Evolutionary conservation across 441 rosid species (phyloP).

Genomic region (Adansonia madagascariensis): DNA sequence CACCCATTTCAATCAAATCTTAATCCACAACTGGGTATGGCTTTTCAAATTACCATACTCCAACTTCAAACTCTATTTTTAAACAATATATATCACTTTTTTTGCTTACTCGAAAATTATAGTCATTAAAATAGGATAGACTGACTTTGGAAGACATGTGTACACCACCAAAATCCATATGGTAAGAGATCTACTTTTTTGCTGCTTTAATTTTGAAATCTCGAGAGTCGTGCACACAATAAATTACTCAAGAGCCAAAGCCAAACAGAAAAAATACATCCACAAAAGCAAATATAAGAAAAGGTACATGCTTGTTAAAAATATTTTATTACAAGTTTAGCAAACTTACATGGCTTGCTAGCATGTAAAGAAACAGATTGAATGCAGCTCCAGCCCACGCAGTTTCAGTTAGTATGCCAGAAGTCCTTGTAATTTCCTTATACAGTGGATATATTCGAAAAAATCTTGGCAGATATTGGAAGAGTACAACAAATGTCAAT

Average conservation of each 20-base stretch:
- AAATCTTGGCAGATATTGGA: conserved; percentile 75
- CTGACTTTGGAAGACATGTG: neutral
- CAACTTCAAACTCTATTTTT: neutral
- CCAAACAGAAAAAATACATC: neutral
- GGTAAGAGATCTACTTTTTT: neutral
- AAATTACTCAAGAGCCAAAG: conserved; percentile 6
- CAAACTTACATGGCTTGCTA: conserved; percentile 85
- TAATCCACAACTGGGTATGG: neutral
- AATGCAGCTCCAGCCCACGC: conserved; percentile 91
- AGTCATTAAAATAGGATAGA: neutral
- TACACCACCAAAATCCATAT: conserved; percentile 1
- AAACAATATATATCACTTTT: neutral
- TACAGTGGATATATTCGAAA: conserved; percentile 55
- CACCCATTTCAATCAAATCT: conserved; percentile 16
- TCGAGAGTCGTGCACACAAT: neutral
- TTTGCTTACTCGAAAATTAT: neutral
- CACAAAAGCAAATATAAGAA: neutral
- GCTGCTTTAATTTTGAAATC: conserved; percentile 3
- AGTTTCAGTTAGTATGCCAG: conserved; percentile 80
- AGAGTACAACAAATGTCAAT: conserved; percentile 50
- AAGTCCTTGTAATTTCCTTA: conserved; percentile 60
- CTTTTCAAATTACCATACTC: neutral
- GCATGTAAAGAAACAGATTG: conserved; percentile 81
- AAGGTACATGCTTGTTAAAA: neutral
- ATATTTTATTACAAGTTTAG: neutral